Percentiles rank a stretch among this genome's conserved stretches.
These are phyloP conservation scores for Papilionanthe hybrid DNA, from an alignment of 116 monocot species.

Conservation along the genomic window DNA sequence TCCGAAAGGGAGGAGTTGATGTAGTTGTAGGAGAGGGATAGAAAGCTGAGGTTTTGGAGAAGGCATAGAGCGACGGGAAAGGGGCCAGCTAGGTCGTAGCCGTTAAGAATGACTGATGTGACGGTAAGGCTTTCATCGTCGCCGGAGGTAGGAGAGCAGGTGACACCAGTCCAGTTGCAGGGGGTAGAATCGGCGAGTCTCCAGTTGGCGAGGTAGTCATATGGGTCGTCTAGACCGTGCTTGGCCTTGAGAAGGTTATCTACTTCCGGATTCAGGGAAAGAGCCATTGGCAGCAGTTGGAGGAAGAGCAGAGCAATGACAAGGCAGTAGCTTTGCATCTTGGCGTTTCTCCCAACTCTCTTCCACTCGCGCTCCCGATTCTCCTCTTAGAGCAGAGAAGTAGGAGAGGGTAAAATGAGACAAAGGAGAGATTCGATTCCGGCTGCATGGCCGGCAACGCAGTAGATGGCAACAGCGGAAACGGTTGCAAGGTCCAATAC, in stretches of 20 bases:
- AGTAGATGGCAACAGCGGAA: neutral
- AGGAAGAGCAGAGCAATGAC: conserved; percentile 1
- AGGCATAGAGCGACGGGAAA: conserved; percentile 14
- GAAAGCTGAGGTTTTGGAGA: conserved; percentile 8
- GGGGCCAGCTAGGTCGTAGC: conserved; percentile 14
- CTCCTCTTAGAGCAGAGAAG: neutral
- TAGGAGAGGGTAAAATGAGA: neutral
- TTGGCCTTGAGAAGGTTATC: conserved; percentile 21
- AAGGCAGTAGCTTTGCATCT: neutral
- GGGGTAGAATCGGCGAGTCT: conserved; percentile 7
- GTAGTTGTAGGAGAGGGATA: conserved; percentile 24
- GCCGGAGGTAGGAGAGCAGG: conserved; percentile 10
- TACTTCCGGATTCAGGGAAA: conserved; percentile 5
- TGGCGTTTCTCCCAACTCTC: neutral
- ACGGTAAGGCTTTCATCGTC: neutral
- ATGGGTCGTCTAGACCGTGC: conserved; percentile 14
- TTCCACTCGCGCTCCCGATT: too few relatives aligned
- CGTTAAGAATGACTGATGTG: conserved; percentile 5
- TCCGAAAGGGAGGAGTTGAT: conserved; percentile 21
- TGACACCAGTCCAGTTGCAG: conserved; percentile 26
- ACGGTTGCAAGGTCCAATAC: neutral
- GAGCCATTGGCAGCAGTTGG: neutral
- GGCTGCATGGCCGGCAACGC: neutral
- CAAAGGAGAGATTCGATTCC: neutral
- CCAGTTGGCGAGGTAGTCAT: conserved; percentile 14